These are phyloP conservation scores for Cladorrhinum sp. DNA, from an alignment of 2,329 filamentous ascomycete species.

Conservation along the genomic window DNA sequence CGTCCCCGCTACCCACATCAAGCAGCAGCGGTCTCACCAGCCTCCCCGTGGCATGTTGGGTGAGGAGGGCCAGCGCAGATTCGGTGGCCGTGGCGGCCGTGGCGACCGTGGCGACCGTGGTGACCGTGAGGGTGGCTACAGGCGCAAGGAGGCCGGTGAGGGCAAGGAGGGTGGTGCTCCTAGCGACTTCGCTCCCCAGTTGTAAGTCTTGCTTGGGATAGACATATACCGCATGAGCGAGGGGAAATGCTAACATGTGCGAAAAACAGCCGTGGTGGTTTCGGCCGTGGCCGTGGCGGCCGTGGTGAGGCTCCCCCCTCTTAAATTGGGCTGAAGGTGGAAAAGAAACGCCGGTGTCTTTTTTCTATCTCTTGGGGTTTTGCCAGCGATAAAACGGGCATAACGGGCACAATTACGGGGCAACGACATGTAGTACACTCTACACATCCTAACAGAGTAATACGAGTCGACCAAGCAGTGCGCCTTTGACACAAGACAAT, in stretches of 20 bases:
- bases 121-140: constrained; percentile 86
- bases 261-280: constrained; percentile 69
- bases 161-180: constrained; percentile 90
- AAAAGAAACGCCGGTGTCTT: constrained; percentile 16
- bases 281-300: constrained; percentile 82
- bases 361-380: constrained; percentile 26
- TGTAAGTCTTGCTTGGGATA: constrained; percentile 53
- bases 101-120: constrained; percentile 76
- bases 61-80: constrained; percentile 79
- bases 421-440: constrained; percentile 43
- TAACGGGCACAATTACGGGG: constrained; percentile 23
- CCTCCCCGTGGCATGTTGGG: constrained; percentile 98
- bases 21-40: constrained; percentile 98
- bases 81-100: constrained; percentile 74
- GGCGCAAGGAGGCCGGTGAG: constrained; percentile 81
- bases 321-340: constrained; percentile 40
- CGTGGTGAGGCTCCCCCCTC: constrained; percentile 72
- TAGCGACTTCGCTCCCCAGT: constrained; percentile 87
- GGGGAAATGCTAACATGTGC: constrained; percentile 35
- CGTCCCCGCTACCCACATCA: constrained; percentile 99
- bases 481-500: constrained; percentile 23
- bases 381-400: constrained; percentile 24
- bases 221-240: not conserved
- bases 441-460: constrained; percentile 32
- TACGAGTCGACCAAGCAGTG: constrained; percentile 32